phyloP scores from a whole-genome alignment of 179 eudicot genomes.

The Corrigiola litoralis region DNA sequence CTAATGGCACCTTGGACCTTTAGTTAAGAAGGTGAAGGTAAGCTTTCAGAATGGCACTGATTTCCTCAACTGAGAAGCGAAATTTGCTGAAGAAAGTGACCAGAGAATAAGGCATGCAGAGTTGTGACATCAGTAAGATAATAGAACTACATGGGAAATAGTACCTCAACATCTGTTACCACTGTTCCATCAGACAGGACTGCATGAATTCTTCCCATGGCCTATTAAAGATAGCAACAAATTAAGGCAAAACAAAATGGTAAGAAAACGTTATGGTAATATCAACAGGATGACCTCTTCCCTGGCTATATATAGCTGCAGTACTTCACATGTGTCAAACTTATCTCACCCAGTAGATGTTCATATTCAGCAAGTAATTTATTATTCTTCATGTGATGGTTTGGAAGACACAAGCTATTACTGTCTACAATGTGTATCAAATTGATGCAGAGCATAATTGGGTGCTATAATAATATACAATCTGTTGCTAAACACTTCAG shows the following conservation, averaged over 20 bases:
- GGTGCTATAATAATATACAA: too few species aligned
- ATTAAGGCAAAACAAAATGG: not conserved
- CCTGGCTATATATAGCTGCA: too few species aligned
- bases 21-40: not conserved
- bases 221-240: conserved; percentile 35
- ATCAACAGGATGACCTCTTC: not conserved
- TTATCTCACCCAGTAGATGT: too few species aligned
- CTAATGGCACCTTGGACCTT: not conserved
- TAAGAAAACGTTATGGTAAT: not conserved
- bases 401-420: not conserved
- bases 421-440: too few species aligned
- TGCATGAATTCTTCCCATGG: conserved; percentile 95
- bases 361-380: not conserved
- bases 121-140: not conserved
- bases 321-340: too few species aligned
- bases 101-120: not conserved
- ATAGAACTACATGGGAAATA: not conserved
- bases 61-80: not conserved
- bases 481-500: too few species aligned
- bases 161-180: conserved; percentile 87
- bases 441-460: too few species aligned
- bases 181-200: conserved; percentile 81
- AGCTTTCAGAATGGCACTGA: not conserved
- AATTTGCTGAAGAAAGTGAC: not conserved
- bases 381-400: not conserved